These are phyloP conservation scores for Bipolaris gigantea DNA, from an alignment of 2,329 filamentous ascomycete genomes.

Conservation along the genomic window DNA sequence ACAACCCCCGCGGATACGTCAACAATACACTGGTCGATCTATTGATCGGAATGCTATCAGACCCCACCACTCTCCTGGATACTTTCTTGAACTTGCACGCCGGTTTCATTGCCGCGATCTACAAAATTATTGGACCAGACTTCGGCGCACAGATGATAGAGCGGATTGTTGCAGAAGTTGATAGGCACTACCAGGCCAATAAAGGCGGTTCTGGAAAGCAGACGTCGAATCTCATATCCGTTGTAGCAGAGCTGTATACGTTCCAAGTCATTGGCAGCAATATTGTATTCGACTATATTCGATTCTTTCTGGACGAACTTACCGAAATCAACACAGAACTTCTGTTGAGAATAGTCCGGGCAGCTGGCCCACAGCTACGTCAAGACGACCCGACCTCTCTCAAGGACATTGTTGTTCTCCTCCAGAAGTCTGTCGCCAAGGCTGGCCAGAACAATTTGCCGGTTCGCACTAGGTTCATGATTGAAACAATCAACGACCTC, in stretches of 20 bases:
- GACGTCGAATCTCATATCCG: conserved; percentile 74
- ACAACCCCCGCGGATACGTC: conserved; percentile 84
- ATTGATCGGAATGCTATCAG: conserved; percentile 76
- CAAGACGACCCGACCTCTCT: conserved; percentile 86
- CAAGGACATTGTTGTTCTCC: conserved; percentile 81
- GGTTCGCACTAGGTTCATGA: conserved; percentile 93
- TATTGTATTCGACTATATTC: conserved; percentile 88
- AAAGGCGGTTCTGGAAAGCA: conserved; percentile 54
- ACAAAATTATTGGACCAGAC: conserved; percentile 83
- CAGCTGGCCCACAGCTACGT: conserved; percentile 76
- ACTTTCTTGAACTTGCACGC: conserved; percentile 90
- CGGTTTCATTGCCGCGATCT: conserved; percentile 84
- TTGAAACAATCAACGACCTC: conserved; percentile 90
- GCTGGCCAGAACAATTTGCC: conserved; percentile 72
- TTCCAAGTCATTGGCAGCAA: conserved; percentile 84
- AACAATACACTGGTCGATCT: conserved; percentile 78
- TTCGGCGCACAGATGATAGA: conserved; percentile 88
- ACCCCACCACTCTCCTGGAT: conserved; percentile 76
- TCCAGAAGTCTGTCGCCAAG: conserved; percentile 72
- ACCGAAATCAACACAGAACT: conserved; percentile 88
- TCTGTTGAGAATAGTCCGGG: conserved; percentile 79
- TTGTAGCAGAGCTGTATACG: conserved; percentile 86
- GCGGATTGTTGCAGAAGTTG: conserved; percentile 74
- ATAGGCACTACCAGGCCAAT: conserved; percentile 60
- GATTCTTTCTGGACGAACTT: conserved; percentile 71